Evolutionary conservation across 2,329 filamentous ascomycete species (phyloP).

Genomic region (Arthrobotrys iridis): DNA sequence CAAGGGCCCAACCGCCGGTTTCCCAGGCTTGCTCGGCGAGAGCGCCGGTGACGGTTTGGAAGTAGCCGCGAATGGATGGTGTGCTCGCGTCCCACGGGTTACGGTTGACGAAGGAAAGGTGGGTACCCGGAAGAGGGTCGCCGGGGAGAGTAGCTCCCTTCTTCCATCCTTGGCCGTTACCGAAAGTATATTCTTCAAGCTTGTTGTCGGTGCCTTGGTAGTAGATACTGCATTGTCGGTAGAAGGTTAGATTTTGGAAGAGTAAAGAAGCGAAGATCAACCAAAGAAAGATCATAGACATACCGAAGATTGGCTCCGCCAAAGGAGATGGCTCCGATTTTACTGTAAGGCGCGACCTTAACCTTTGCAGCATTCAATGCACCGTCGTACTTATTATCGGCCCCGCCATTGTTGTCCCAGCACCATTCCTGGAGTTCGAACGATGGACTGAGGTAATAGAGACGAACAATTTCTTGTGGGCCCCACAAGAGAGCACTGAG

Average conservation of each 20-base stretch:
- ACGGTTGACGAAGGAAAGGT: constrained; percentile 29
- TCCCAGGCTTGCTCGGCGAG: constrained; percentile 34
- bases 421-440: constrained; percentile 33
- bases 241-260: not conserved
- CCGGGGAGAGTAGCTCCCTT: constrained; percentile 32
- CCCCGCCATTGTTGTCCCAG: constrained; percentile 19
- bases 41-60: constrained; percentile 28
- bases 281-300: not conserved
- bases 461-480: constrained; percentile 24
- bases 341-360: constrained; percentile 34
- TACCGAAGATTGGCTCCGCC: constrained; percentile 21
- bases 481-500: constrained; percentile 18
- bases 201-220: constrained; percentile 32
- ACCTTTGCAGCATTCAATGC: constrained; percentile 11
- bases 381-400: constrained; percentile 30
- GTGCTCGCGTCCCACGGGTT: not conserved
- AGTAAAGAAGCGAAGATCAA: not conserved
- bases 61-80: constrained; percentile 43
- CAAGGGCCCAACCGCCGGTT: not conserved
- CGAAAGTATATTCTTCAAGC: constrained; percentile 18
- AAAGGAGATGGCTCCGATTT: constrained; percentile 16
- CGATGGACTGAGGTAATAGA: constrained; percentile 31
- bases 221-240: constrained; percentile 8
- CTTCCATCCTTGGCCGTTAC: not conserved
- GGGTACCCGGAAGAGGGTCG: constrained; percentile 21